Evolutionary conservation across 768 basidiomycete species (phyloP), one percentile per base, ranked within the genome.

Genomic region (Suillus plorans): DNA sequence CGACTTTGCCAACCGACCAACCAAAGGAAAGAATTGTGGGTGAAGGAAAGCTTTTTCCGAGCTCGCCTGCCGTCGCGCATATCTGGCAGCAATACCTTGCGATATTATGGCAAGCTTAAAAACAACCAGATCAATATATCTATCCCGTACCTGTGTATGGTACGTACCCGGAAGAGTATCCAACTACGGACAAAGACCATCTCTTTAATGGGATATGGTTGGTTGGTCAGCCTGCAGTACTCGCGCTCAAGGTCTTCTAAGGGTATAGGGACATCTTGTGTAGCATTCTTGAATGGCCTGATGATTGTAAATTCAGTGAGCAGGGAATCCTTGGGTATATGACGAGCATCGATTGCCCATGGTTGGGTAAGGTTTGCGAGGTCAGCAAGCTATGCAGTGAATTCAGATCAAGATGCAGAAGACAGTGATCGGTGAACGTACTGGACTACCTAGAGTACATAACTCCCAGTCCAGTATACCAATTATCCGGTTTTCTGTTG

Each of bases 391-490:
- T 91, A 42, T 28, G 64, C 37, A 37, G n/a, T 34, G 56, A 44
- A 36, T 60, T 42, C 14, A 22, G 52, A 59, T 36, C 60, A 25
- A 18, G n/a, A 52, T 37, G 14, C 14, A 63, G 31, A 42, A 28
- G n/a, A 31, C 4, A 31, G n/a, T n/a, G 34, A 10, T 20, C 0
- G 12, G 10, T 28, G 39, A 25, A 79, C 88, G 20, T 73, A 95
- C 91, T 41, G 94, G 92, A 71, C 91, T 94, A 7, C 95, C 96
- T 12, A 99, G 84, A 0, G 97, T 98, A 72, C 94, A 97, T 34
- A 99, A 80, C 73, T 99, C 97, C 97, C 97, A 99, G 72, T 99
- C 97, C 59, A 99, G 77, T 45, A 99, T 94, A 6, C 94, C 97
- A 67, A 99, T 95, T 4, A 99, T 95, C 49, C 85, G 82, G 66